Evolutionary conservation across 2,329 filamentous ascomycete species (phyloP).

Genomic region (Penicillium sp.): DNA sequence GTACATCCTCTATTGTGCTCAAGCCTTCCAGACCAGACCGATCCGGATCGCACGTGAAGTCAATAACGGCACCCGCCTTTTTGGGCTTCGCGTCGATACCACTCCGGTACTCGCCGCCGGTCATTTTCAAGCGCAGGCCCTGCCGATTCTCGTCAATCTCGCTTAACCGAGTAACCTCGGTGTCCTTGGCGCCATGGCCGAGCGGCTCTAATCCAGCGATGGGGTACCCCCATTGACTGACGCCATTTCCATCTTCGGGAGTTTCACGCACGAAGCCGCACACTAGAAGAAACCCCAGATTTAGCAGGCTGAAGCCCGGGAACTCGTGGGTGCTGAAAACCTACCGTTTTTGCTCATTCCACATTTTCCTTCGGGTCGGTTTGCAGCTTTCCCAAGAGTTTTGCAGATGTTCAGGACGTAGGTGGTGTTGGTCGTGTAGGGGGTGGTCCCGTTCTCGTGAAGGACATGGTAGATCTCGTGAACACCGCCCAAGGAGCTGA

Average conservation of each 20-base stretch:
- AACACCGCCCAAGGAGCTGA: constrained; percentile 35
- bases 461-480: constrained; percentile 31
- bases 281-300: constrained; percentile 45
- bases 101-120: constrained; percentile 48
- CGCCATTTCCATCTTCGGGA: constrained; percentile 45
- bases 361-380: constrained; percentile 26
- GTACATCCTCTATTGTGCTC: constrained; percentile 20
- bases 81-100: constrained; percentile 52
- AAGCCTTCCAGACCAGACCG: constrained; percentile 63
- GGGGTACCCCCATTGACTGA: constrained; percentile 56
- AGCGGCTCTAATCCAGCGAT: constrained; percentile 67
- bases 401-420: constrained; percentile 37
- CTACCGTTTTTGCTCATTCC: constrained; percentile 34
- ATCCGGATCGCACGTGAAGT: constrained; percentile 73
- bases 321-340: constrained; percentile 5
- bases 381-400: constrained; percentile 25
- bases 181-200: constrained; percentile 48
- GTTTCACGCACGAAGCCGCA: constrained; percentile 64
- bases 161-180: constrained; percentile 60
- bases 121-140: constrained; percentile 64
- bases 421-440: constrained; percentile 31
- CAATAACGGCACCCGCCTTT: constrained; percentile 58
- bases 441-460: constrained; percentile 20
- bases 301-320: background rate
- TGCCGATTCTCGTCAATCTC: constrained; percentile 61